phyloP scores from a whole-genome alignment of 2,329 filamentous ascomycete species.

The Cephalotrichum gorgonifer region DNA sequence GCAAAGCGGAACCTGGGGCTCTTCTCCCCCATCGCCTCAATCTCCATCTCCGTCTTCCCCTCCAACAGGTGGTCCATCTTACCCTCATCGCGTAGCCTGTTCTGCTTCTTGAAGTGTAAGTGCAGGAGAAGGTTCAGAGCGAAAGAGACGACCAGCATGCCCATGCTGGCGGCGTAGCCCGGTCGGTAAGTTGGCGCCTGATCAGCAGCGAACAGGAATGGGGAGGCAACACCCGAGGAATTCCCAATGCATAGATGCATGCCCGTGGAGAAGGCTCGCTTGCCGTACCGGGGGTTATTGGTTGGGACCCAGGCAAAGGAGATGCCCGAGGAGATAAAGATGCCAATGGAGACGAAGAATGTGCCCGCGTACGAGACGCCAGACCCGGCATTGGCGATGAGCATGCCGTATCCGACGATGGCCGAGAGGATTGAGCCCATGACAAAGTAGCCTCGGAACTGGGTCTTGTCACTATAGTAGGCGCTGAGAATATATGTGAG shows the following conservation, averaged over 20 bases:
- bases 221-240: slow-evolving; percentile 50
- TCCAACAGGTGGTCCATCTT: slow-evolving; percentile 28
- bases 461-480: slow-evolving; percentile 44
- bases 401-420: slow-evolving; percentile 47
- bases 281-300: slow-evolving; percentile 55
- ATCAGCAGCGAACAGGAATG: slow-evolving; percentile 39
- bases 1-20: slow-evolving; percentile 21
- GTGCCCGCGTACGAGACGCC: slow-evolving; percentile 52
- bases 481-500: slow-evolving; percentile 49
- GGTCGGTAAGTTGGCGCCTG: slow-evolving; percentile 34
- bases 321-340: slow-evolving; percentile 35
- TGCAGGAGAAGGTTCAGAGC: slow-evolving; percentile 16
- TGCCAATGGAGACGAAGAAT: slow-evolving; percentile 50
- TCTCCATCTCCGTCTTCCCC: slow-evolving; percentile 28
- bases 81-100: slow-evolving; percentile 23
- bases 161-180: slow-evolving; percentile 41
- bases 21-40: slow-evolving; percentile 29
- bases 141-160: slow-evolving; percentile 28
- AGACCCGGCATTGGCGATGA: slow-evolving; percentile 42
- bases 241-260: slow-evolving; percentile 54
- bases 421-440: slow-evolving; percentile 37
- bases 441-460: slow-evolving; percentile 44
- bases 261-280: slow-evolving; percentile 51
- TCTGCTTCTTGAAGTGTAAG: slow-evolving; percentile 20
- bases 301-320: slow-evolving; percentile 33